These are phyloP conservation scores for Schizosaccharomyces octosporus DNA, from an alignment of 805 yeast genomes.

Conservation along the genomic window DNA sequence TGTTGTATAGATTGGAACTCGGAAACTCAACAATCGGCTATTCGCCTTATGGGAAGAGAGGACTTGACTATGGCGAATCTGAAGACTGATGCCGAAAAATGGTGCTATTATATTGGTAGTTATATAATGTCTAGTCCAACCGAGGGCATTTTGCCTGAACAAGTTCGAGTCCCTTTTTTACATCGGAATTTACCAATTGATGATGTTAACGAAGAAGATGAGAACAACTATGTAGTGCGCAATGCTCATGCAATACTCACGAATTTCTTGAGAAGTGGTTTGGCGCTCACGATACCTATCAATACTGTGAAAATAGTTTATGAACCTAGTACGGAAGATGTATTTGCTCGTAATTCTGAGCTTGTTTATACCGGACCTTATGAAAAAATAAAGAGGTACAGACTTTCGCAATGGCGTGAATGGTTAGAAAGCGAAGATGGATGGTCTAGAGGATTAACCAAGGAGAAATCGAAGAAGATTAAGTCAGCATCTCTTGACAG, in stretches of 20 bases:
- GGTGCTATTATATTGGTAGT: conserved; percentile 84
- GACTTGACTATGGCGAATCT: conserved; percentile 64
- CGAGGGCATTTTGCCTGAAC: conserved; percentile 69
- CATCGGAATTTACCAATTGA: conserved; percentile 17
- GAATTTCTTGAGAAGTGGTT: not conserved
- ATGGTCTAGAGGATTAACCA: not conserved
- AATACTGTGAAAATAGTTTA: not conserved
- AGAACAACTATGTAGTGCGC: not conserved
- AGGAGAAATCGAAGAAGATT: not conserved
- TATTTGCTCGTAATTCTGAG: not conserved
- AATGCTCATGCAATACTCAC: not conserved
- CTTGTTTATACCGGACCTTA: not conserved
- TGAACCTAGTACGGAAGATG: not conserved
- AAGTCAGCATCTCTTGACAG: not conserved
- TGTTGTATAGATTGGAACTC: conserved; percentile 58
- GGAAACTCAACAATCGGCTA: conserved; percentile 25
- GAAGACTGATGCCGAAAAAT: conserved; percentile 46
- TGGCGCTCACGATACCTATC: not conserved
- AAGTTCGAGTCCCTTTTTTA: conserved; percentile 56
- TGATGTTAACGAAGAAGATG: not conserved
- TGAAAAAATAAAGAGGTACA: not conserved
- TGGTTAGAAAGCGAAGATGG: not conserved
- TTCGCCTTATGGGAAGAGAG: conserved; percentile 68
- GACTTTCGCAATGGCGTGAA: not conserved
- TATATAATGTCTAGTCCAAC: conserved; percentile 90